phyloP scores from a whole-genome alignment of 2,329 filamentous ascomycete species.

The Claviceps pusilla region DNA sequence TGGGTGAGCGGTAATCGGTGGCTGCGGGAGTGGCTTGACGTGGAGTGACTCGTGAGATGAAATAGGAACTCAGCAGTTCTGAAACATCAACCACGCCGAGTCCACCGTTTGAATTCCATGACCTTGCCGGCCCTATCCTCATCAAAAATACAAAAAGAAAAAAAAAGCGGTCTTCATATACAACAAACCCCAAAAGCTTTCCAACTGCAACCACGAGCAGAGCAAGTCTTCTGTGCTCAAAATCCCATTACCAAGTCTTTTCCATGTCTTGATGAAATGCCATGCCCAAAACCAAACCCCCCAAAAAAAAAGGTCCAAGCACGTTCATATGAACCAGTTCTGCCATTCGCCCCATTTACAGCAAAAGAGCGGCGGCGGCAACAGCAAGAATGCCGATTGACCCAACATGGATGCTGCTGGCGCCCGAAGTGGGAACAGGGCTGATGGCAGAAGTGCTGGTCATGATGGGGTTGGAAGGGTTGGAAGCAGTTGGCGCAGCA shows the following conservation, averaged over 20 bases:
- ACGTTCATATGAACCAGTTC: not conserved
- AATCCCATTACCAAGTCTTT: conserved; percentile 5
- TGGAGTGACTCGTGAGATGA: not conserved
- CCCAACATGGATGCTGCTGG: conserved; percentile 19
- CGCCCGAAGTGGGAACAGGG: conserved; percentile 6
- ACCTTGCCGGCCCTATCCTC: not conserved
- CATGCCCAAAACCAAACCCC: not conserved
- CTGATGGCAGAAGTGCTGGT: not conserved
- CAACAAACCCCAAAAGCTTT: not conserved
- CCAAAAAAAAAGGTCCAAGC: not conserved
- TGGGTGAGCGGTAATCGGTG: too few species aligned
- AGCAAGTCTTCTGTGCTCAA: conserved; percentile 17
- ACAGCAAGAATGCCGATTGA: conserved; percentile 25
- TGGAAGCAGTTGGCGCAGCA: not conserved
- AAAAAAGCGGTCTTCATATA: not conserved
- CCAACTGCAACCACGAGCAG: conserved; percentile 9
- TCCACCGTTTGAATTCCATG: not conserved
- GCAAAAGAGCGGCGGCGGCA: conserved; percentile 26
- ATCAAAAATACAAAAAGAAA: too few species aligned
- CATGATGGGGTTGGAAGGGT: not conserved
- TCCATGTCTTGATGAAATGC: not conserved
- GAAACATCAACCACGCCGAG: not conserved
- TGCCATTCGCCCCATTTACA: conserved; percentile 22
- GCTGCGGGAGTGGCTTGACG: not conserved
- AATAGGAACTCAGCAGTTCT: too few species aligned